phyloP scores from a whole-genome alignment of 139 green algal genomes.

The Chlorella sp. region DNA sequence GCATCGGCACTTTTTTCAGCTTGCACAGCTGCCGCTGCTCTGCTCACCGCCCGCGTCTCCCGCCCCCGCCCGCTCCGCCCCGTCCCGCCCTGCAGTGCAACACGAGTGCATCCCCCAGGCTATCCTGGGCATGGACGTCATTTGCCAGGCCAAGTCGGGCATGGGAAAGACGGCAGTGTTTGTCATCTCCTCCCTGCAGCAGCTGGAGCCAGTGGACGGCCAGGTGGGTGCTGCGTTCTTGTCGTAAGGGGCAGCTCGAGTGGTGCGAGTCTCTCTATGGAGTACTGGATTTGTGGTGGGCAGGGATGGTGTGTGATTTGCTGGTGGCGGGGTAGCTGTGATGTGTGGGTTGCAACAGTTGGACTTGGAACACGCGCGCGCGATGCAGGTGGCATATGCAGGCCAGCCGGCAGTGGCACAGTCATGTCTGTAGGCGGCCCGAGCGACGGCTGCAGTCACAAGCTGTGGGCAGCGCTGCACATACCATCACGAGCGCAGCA shows the following conservation, averaged over 20 bases:
- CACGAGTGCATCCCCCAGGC: constrained; percentile 99
- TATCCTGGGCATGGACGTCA: constrained; percentile 97
- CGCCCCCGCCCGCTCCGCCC: not conserved
- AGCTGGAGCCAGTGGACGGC: constrained; percentile 82
- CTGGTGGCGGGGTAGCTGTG: not conserved
- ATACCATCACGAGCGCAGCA: too few species aligned
- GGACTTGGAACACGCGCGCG: too few species aligned
- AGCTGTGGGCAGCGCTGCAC: too few species aligned
- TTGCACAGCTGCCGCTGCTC: not conserved
- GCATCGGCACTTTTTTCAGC: not conserved
- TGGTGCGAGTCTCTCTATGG: not conserved
- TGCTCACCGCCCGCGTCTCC: not conserved
- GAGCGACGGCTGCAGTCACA: too few species aligned
- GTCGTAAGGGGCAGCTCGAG: not conserved
- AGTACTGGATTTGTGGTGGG: not conserved
- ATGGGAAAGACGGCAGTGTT: constrained; percentile 99
- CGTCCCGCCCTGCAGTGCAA: constrained; percentile 85
- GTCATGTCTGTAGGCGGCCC: too few species aligned
- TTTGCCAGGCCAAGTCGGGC: constrained; percentile 99
- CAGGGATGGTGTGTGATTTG: not conserved
- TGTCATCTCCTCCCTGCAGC: constrained; percentile 97
- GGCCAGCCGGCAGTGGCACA: too few species aligned
- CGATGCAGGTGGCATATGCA: too few species aligned
- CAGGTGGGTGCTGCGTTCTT: constrained; percentile 42
- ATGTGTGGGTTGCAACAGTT: too few species aligned